Evolutionary conservation across 2,329 filamentous ascomycete genomes (phyloP).

Genomic region (Clonostachys solani): DNA sequence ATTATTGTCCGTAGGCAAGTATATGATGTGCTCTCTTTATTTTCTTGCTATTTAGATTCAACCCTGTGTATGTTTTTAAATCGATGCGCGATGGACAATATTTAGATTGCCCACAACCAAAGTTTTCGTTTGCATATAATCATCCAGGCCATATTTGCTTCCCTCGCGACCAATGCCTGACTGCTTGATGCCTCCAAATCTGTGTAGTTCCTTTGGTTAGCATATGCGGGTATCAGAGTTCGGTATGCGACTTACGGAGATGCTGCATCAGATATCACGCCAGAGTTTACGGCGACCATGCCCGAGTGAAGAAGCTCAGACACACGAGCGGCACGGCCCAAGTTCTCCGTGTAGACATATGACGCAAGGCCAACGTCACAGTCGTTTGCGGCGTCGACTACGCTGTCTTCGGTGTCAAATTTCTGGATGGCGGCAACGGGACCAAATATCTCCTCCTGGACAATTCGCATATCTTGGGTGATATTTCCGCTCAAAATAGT

Average conservation of each 20-base stretch:
- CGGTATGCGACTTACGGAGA: slow-evolving; percentile 13
- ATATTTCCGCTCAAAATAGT: slow-evolving; percentile 64
- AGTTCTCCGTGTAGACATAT: slow-evolving; percentile 62
- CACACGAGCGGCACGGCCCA: slow-evolving; percentile 32
- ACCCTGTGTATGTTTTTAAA: not conserved
- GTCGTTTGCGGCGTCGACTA: slow-evolving; percentile 62
- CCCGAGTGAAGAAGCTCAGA: slow-evolving; percentile 54
- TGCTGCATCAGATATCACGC: slow-evolving; percentile 25
- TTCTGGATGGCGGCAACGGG: slow-evolving; percentile 68
- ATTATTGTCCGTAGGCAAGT: no score
- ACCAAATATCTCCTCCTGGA: slow-evolving; percentile 71
- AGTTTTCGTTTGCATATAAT: slow-evolving; percentile 53
- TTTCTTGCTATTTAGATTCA: no score
- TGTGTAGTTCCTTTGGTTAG: slow-evolving; percentile 6
- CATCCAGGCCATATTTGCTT: slow-evolving; percentile 55
- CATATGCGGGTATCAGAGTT: slow-evolving; percentile 1
- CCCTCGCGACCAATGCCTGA: slow-evolving; percentile 59
- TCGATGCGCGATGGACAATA: not conserved
- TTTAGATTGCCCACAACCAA: slow-evolving; percentile 34
- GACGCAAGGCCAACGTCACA: slow-evolving; percentile 69
- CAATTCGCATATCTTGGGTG: slow-evolving; percentile 62
- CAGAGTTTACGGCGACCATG: slow-evolving; percentile 63
- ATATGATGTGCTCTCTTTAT: no score
- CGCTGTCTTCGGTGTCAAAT: slow-evolving; percentile 69
- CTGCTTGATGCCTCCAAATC: slow-evolving; percentile 59